Conservation (phyloP, 2,329 filamentous ascomycete genomes). For the Phialophora tarda region DNA sequence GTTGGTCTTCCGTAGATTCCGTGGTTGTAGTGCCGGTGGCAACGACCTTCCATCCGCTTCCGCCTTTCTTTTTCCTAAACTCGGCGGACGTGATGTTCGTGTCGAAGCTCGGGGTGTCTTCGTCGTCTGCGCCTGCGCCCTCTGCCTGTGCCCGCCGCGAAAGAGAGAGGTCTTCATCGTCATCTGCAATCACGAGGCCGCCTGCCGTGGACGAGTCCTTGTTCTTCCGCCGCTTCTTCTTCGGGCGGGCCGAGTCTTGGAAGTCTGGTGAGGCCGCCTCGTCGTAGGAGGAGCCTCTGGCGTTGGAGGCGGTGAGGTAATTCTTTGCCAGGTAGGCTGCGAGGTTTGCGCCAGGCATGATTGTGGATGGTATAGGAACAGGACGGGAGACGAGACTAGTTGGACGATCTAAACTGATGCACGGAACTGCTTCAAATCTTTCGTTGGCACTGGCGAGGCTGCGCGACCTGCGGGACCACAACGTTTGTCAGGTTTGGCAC, state of each 20-base stretch:
- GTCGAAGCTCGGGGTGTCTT: constrained; percentile 41
- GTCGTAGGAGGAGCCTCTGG: constrained; percentile 43
- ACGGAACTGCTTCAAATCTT: neutral
- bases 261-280: constrained; percentile 30
- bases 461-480: neutral
- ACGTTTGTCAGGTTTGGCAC: constrained; percentile 24
- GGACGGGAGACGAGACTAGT: neutral
- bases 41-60: constrained; percentile 66
- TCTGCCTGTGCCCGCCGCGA: constrained; percentile 39
- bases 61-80: constrained; percentile 75
- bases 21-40: constrained; percentile 57
- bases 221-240: constrained; percentile 63
- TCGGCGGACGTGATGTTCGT: constrained; percentile 48
- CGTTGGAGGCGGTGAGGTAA: constrained; percentile 74
- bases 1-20: constrained; percentile 41
- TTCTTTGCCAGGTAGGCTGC: constrained; percentile 88
- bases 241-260: constrained; percentile 50
- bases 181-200: constrained; percentile 50
- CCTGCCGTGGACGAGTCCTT: constrained; percentile 50
- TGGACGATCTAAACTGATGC: neutral
- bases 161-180: constrained; percentile 43
- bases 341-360: constrained; percentile 62
- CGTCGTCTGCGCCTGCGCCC: constrained; percentile 45
- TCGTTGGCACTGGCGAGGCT: neutral
- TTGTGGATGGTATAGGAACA: constrained; percentile 3